Evolutionary conservation across 2,329 filamentous ascomycete genomes (phyloP).

Genomic region (Pseudocercospora eumusae): DNA sequence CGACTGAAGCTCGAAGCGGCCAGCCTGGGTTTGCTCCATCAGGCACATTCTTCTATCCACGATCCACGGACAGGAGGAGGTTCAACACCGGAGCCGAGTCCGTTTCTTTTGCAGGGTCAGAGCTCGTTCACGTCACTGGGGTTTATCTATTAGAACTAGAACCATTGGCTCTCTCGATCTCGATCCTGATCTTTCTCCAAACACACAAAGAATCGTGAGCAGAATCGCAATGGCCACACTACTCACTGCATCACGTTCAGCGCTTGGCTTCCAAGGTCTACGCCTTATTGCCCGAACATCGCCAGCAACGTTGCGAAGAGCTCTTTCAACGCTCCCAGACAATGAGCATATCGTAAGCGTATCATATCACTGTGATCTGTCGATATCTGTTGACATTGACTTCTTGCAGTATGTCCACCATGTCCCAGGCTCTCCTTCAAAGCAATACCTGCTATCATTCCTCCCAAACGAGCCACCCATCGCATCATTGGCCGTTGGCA

Average conservation of each 20-base stretch:
- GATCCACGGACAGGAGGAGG: too few relatives aligned
- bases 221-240: slow-evolving; percentile 19
- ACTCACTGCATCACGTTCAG: slow-evolving; percentile 19
- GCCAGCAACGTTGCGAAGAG: slow-evolving; percentile 30
- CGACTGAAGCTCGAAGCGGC: too few relatives aligned
- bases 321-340: slow-evolving; percentile 46
- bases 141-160: too few relatives aligned
- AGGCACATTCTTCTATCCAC: too few relatives aligned
- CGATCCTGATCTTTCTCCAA: not conserved
- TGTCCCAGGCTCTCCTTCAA: slow-evolving; percentile 41
- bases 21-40: too few relatives aligned
- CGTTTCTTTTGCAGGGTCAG: not conserved
- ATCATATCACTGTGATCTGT: slow-evolving; percentile 37
- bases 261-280: slow-evolving; percentile 28
- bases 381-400: not conserved
- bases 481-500: slow-evolving; percentile 57
- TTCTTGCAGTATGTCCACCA: slow-evolving; percentile 50
- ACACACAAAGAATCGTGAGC: not conserved
- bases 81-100: not conserved
- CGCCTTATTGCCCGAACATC: slow-evolving; percentile 29
- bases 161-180: not conserved
- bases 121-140: not conserved
- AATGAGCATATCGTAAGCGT: slow-evolving; percentile 46
- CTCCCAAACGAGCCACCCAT: slow-evolving; percentile 58
- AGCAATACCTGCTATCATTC: slow-evolving; percentile 56